These are phyloP conservation scores for Volvox reticuliferus DNA, from an alignment of 139 green algal species.

Conservation along the genomic window DNA sequence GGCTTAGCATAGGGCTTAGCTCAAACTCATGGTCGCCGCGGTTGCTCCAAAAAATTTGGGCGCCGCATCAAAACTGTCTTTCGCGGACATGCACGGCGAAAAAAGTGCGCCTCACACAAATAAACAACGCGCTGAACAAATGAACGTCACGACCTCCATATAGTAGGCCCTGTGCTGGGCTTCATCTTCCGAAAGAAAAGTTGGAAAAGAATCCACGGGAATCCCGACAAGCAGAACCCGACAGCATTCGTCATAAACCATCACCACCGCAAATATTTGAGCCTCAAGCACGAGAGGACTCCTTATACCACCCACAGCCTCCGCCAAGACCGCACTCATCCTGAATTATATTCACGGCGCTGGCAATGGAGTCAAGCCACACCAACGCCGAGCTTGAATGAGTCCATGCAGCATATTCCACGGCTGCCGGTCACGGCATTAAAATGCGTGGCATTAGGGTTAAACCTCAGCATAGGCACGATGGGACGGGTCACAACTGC, in stretches of 20 bases:
- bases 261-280: conserved; percentile 4
- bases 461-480: conserved; percentile 13
- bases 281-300: not conserved
- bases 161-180: conserved; percentile 11
- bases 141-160: conserved; percentile 26
- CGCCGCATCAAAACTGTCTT: conserved; percentile 10
- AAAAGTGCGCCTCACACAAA: conserved; percentile 21
- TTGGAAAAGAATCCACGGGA: conserved; percentile 34
- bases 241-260: conserved; percentile 9
- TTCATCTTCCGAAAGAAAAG: conserved; percentile 32
- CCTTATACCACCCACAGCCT: not conserved
- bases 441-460: not conserved
- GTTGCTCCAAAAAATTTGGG: conserved; percentile 24
- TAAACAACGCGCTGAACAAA: conserved; percentile 24
- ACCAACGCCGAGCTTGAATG: not conserved
- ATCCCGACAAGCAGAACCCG: not conserved
- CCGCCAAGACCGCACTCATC: not conserved
- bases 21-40: conserved; percentile 5
- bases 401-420: not conserved
- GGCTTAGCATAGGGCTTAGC: conserved; percentile 2
- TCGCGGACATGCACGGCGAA: conserved; percentile 11
- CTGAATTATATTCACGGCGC: not conserved
- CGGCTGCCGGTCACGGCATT: not conserved
- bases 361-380: not conserved
- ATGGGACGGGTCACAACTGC: conserved; percentile 21